Base-by-base conservation (phyloP, 306 rosid genomes). In the Ammopiptanthus mongolicus region DNA sequence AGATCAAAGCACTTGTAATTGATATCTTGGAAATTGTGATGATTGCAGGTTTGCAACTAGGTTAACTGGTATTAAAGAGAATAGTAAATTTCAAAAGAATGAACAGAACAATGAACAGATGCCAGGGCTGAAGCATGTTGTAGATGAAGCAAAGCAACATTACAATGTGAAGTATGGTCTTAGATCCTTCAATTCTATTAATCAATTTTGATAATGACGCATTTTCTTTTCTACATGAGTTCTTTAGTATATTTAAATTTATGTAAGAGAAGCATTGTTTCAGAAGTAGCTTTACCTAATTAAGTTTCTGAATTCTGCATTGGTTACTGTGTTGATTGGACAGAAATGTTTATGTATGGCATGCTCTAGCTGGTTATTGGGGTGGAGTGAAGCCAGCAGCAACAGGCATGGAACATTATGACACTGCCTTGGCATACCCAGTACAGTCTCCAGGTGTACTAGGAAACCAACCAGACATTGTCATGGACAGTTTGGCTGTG, bases 351-450 rank as follows among this genome's bases (percentile, higher is more conserved):
- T 96, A 87, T 73, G 99, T 91, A 25, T 96, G 99, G 99, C 99
- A 96, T 87, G 99, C 99, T 29, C 76, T 96, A 39, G 96, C 92
- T 58, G 99, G 99, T 31, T 96, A 96, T 63, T 96, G 99, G 99
- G 99, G 98, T 58, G 99, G 99, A 71, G 99, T 96, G 73, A 90
- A 92, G 72, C 99, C 98, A 48, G 88, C 91, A 58, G 96, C 93
- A 58, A 52, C 69, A 12, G 99, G 97, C 69, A 90, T 96, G 98
- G 99, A 96, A 78, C 96, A 89, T 84, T 90, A 92, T 28, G 97
- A 96, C 62, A 79, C 97, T 6, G 71, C 92, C 61, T 78, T 96
- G 80, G 98, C 97, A 29, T 96, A 96, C 66, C 99, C 98, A 5
- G 88, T 96, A 21, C 88, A 86, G 55, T 92, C 97, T 14, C 97